Percentiles rank a stretch among this genome's conserved stretches.
phyloP scores from a whole-genome alignment of 768 basidiomycete genomes.

The Lactarius indigo region DNA sequence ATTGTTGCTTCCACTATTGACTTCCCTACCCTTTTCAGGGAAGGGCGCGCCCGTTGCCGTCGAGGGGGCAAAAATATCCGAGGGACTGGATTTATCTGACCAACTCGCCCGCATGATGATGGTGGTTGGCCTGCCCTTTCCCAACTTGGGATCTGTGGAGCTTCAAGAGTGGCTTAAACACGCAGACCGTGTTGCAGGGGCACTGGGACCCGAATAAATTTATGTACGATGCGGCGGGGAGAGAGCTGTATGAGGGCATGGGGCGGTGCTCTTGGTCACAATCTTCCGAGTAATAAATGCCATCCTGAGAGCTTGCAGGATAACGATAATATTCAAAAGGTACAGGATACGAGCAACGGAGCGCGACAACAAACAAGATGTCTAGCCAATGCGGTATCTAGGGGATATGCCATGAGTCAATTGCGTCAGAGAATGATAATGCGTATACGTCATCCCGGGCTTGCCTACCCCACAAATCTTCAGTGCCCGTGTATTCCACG shows the following conservation, averaged over 20 bases:
- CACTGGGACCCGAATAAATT: constrained; percentile 41
- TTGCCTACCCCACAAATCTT: neutral
- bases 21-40: constrained; percentile 19
- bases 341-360: neutral
- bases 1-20: neutral
- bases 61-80: constrained; percentile 88
- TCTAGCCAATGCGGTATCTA: neutral
- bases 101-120: constrained; percentile 73
- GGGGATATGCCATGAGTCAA: neutral
- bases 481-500: neutral
- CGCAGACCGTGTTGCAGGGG: constrained; percentile 55
- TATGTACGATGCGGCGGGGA: constrained; percentile 39
- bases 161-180: constrained; percentile 90
- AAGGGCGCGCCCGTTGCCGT: constrained; percentile 85
- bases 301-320: neutral
- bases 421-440: neutral
- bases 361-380: neutral
- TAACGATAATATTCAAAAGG: neutral
- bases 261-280: neutral
- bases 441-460: neutral
- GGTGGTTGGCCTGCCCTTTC: constrained; percentile 88
- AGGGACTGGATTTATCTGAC: constrained; percentile 65
- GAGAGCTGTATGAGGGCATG: constrained; percentile 85
- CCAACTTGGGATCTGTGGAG: constrained; percentile 88
- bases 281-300: neutral